Evolutionary conservation across 2,329 filamentous ascomycete genomes (phyloP).

Genomic region (Magnaporthiopsis poae): DNA sequence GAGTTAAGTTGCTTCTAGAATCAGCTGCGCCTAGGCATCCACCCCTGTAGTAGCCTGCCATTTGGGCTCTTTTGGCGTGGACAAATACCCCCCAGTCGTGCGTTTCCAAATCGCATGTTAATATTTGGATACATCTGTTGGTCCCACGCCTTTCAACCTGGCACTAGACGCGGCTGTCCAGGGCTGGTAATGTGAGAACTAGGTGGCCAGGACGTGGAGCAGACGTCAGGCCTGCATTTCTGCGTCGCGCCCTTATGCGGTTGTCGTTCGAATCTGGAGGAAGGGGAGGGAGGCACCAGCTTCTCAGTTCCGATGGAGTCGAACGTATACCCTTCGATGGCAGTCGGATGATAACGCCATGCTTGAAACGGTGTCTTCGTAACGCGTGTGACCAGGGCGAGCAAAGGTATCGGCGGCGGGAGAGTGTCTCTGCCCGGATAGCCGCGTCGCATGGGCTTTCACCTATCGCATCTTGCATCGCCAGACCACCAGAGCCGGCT

Average conservation of each 20-base stretch:
- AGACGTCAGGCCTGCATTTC: constrained; percentile 46
- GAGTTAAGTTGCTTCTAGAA: no score
- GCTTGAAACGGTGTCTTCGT: constrained; percentile 8
- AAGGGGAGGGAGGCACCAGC: no score
- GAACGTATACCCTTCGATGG: constrained; percentile 16
- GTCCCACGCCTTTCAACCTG: constrained; percentile 6
- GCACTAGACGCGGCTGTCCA: constrained; percentile 17
- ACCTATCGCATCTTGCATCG: constrained; percentile 49
- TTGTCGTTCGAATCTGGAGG: constrained; percentile 28
- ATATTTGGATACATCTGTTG: no score
- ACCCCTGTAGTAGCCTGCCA: no score
- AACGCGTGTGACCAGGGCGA: neutral
- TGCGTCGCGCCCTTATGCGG: constrained; percentile 43
- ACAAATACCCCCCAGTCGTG: no score
- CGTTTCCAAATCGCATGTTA: no score
- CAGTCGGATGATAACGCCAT: constrained; percentile 22
- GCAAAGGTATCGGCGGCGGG: neutral
- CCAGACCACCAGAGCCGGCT: constrained; percentile 38
- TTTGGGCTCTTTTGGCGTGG: no score
- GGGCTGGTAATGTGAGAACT: constrained; percentile 27
- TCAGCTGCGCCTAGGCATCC: no score
- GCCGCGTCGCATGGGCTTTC: constrained; percentile 25
- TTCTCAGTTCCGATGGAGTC: constrained; percentile 11
- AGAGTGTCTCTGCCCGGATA: constrained; percentile 13
- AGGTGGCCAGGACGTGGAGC: constrained; percentile 45